Base-by-base conservation (phyloP, 1,284 basidiomycete genomes). In the Moesziomyces sp. region DNA sequence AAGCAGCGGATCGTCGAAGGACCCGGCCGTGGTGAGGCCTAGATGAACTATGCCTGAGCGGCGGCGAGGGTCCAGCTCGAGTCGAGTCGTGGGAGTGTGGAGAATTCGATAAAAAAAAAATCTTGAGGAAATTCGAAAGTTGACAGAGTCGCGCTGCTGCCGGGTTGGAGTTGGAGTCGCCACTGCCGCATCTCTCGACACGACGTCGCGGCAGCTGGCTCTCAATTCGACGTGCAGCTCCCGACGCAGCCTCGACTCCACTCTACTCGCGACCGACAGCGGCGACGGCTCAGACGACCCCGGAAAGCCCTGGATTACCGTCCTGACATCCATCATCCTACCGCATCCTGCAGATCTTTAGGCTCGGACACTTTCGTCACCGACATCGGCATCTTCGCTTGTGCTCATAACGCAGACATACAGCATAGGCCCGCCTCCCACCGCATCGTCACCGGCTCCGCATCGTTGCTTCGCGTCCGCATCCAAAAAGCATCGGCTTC, bases 71-170 rank as follows among this genome's bases (percentile, higher is more conserved):
- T 33, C 30, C 30, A 33, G 30, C 30, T 33, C 30, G 30, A 33
- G 30, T 33, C 30, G 30, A 28, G 6, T 28, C 26, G 26, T 28
- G 26, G 30, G 30, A 3, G 30, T 68, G 51, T 55, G 61, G 33
- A 61, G 58, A 68, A 62, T 62, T 68, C 59, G 66, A 62, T 68
- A 62, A 13, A 68, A 68, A 68, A 62, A 40, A 40, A 40, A 40
- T 14, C 38, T 40, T 40, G 38, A 40, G 38, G 38, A 40, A 40
- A 40, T 40, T 40, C 38, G 38, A 40, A 40, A 40, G 38, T 40
- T 18, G 38, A 40, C 11, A 16, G 38, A 40, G 13, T 16, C 5
- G 16, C 16, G 38, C 38, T 48, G 44, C 33, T 21, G 47, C 38
- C 23, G 43, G 30, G 13, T 10, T 30, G 0, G 30, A 33, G 30